A percentile compares a stretch with the other conserved stretches of the same genome.
Evolutionary conservation across 768 basidiomycete genomes (phyloP).

Genomic region (Cystofilobasidium capitatum): DNA sequence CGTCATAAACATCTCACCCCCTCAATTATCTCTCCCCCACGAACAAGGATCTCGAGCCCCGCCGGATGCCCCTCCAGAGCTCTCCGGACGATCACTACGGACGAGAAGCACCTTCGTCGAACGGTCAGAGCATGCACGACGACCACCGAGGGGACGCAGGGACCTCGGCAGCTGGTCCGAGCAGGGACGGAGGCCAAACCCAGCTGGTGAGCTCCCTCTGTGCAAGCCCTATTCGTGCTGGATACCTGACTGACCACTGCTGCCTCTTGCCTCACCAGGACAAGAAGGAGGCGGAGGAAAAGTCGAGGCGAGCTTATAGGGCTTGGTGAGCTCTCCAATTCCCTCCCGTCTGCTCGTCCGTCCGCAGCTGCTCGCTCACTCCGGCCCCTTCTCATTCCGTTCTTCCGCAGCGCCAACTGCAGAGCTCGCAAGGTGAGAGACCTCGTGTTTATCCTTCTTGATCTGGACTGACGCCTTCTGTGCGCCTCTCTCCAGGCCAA

Average conservation of each 20-base stretch:
- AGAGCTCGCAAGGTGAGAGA: neutral
- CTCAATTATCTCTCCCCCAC: too few species aligned
- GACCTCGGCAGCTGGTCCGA: conserved; percentile 1
- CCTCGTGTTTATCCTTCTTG: neutral
- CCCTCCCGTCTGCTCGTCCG: neutral
- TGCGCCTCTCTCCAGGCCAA: conserved; percentile 26
- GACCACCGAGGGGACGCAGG: neutral
- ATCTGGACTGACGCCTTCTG: neutral
- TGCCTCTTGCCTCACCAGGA: neutral
- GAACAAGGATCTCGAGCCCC: too few species aligned
- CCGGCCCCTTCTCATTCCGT: neutral
- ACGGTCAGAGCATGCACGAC: neutral
- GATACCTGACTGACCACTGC: neutral
- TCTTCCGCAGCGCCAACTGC: neutral
- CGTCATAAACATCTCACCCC: too few species aligned
- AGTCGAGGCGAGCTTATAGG: neutral
- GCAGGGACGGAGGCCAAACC: too few species aligned
- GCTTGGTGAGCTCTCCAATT: neutral
- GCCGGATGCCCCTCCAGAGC: too few species aligned
- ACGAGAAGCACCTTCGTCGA: neutral
- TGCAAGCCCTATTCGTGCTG: neutral
- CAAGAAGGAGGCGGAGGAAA: neutral
- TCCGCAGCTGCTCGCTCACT: neutral
- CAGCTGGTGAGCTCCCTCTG: neutral
- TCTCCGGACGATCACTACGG: too few species aligned